Percentiles rank a stretch among this genome's conserved stretches.
These are phyloP conservation scores for Takakia lepidozioides DNA, from an alignment of 225 moss, liverwort and hornwort genomes.

Conservation along the genomic window DNA sequence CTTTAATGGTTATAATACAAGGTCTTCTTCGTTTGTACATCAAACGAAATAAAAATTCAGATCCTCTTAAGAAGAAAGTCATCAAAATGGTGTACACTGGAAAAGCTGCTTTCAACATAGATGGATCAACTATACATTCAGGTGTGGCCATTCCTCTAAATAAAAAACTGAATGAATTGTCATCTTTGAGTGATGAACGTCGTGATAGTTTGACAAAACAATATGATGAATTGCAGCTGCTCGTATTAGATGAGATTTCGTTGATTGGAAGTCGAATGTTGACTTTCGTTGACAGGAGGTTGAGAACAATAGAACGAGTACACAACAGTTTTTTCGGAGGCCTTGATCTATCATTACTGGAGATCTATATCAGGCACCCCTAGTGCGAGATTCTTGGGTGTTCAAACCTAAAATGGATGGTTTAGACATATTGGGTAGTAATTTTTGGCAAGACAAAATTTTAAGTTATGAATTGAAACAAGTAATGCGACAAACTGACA, in stretches of 20 bases:
- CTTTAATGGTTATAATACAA: too few species aligned
- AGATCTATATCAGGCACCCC: neutral
- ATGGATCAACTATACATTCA: neutral
- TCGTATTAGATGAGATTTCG: neutral
- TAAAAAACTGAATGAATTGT: neutral
- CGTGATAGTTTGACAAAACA: neutral
- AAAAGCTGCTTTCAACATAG: neutral
- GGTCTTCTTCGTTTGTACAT: too few species aligned
- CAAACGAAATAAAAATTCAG: neutral
- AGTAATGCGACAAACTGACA: too few species aligned
- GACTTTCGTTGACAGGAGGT: neutral
- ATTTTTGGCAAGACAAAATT: conserved; percentile 4
- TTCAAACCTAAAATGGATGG: neutral
- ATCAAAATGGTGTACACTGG: neutral
- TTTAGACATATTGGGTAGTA: neutral
- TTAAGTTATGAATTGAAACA: neutral
- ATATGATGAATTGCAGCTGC: neutral
- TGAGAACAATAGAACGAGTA: neutral
- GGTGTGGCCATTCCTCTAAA: neutral
- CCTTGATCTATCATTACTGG: neutral
- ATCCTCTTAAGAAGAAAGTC: neutral
- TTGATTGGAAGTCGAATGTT: neutral
- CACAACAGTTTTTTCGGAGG: neutral
- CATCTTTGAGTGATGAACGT: neutral
- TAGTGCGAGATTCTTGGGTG: conserved; percentile 1